A percentile compares a stretch with the other conserved stretches of the same genome.
These are phyloP conservation scores for Scutellaria galericulata DNA, from an alignment of 257 asterid species.

Conservation along the genomic window DNA sequence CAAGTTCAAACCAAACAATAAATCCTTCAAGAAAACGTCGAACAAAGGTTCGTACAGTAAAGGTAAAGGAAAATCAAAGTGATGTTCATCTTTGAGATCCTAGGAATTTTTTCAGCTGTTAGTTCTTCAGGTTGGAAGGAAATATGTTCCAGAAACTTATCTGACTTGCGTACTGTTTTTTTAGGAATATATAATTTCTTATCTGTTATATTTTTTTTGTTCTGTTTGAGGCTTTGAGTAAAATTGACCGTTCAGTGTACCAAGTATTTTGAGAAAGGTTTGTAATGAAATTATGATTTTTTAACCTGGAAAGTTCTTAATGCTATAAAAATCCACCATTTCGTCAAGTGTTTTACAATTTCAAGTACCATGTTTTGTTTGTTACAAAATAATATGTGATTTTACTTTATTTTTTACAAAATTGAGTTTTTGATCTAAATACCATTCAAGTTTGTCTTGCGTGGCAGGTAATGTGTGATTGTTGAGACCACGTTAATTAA, in stretches of 20 bases:
- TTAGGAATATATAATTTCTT: not conserved
- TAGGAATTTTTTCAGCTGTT: constrained; percentile 8
- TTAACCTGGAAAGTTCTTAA: too few relatives aligned
- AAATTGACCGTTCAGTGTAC: not conserved
- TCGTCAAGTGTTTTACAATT: too few relatives aligned
- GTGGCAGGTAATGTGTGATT: too few relatives aligned
- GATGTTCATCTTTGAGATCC: constrained; percentile 26
- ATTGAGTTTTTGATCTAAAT: too few relatives aligned
- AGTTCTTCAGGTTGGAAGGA: constrained; percentile 20
- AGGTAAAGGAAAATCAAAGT: constrained; percentile 72
- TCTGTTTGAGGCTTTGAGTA: not conserved
- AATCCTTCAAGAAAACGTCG: constrained; percentile 70
- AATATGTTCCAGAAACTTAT: constrained; percentile 3
- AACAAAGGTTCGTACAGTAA: constrained; percentile 49
- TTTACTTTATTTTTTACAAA: too few relatives aligned
- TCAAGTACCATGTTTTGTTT: too few relatives aligned
- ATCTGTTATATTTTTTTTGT: not conserved
- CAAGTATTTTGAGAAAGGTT: too few relatives aligned
- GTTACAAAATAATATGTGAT: too few relatives aligned
- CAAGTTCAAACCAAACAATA: constrained; percentile 67
- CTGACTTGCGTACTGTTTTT: not conserved
- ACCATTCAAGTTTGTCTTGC: too few relatives aligned
- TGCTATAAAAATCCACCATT: too few relatives aligned
- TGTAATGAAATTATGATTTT: too few relatives aligned
- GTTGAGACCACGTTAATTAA: too few relatives aligned